Percentiles rank a stretch among this genome's conserved stretches.
phyloP scores from a whole-genome alignment of 108 stramenopile genomes.

The Aureococcus anophagefferens region DNA sequence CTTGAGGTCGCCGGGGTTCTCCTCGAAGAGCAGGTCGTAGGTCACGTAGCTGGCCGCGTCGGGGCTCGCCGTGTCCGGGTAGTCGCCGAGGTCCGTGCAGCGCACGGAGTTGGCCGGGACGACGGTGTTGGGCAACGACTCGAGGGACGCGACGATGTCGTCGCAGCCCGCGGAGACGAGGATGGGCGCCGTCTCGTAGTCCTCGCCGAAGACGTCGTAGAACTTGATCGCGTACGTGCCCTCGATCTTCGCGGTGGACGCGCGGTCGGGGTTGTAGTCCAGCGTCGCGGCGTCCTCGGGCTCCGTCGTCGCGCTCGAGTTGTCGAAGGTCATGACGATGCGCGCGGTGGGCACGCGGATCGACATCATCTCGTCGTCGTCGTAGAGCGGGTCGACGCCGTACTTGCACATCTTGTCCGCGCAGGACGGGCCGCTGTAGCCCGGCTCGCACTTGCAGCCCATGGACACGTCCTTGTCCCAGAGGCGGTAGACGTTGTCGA shows the following conservation, averaged over 20 bases:
- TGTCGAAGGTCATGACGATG: constrained; percentile 23
- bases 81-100: constrained; percentile 17
- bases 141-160: constrained; percentile 41
- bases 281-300: constrained; percentile 20
- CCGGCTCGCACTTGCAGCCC: constrained; percentile 61
- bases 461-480: constrained; percentile 59
- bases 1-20: constrained; percentile 43
- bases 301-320: neutral
- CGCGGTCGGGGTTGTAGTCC: too few relatives aligned
- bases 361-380: constrained; percentile 48
- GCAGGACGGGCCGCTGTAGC: constrained; percentile 55
- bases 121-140: constrained; percentile 48
- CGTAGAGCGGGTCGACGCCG: constrained; percentile 61
- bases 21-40: constrained; percentile 36
- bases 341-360: constrained; percentile 45
- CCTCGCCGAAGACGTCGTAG: constrained; percentile 55
- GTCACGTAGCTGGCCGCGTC: constrained; percentile 17
- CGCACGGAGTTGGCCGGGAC: constrained; percentile 29
- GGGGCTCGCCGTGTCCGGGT: neutral
- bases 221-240: constrained; percentile 56
- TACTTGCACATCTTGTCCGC: constrained; percentile 43
- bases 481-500: constrained; percentile 52
- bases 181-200: constrained; percentile 53
- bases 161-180: constrained; percentile 27
- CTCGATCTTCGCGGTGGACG: too few relatives aligned